Evolutionary conservation across 768 basidiomycete species (phyloP), one percentile per base, ranked within the genome.

Genomic region (Pleurotus tuoliensis): DNA sequence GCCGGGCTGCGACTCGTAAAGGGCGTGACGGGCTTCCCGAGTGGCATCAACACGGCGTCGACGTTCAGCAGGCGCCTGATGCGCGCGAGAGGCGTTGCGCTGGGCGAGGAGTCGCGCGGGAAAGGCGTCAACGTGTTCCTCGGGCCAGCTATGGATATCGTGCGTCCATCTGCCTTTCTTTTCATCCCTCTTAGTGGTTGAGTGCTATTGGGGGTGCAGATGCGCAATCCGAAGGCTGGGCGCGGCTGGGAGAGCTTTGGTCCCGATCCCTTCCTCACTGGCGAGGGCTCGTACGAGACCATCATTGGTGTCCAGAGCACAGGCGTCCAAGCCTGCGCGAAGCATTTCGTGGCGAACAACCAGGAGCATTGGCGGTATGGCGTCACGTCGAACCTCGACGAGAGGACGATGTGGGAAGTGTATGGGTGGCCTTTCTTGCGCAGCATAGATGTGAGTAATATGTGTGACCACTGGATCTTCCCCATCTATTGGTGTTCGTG

Each of bases 51-150:
- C 43, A 63, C 69, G 7, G 79, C 78, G 2, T 68, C 76, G 20
- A 55, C 78, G 8, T 83, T 81, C 63, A 82, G 87, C 66, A 75
- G 80, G 25, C 74, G 84, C 34, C 69, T 90, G 7, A 87, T 89
- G 75, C 78, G 82, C 49, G 75, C 77, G 37, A 75, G 88, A 46
- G 88, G 84, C 3, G 70, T 73, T 3, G 86, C 86, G 0, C 70
- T 90, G 59, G 88, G 82, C 3, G 73, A 81, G 54, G 89, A 92
- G 66, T 86, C 82, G 65, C 70, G 80, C n/a, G 83, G 77, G 11
- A 86, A 88, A 66, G 90, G 90, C 20, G 81, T 81, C 4, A 73
- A 77, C 56, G 74, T 79, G 6, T 76, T 69, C 43, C 67, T 86
- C 3, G 82, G 81, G 5, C 82, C 83, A 2, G 76, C 77, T 37